Conservation (phyloP, 805 yeast genomes). For the Ogataea nakhonphanomensis region DNA sequence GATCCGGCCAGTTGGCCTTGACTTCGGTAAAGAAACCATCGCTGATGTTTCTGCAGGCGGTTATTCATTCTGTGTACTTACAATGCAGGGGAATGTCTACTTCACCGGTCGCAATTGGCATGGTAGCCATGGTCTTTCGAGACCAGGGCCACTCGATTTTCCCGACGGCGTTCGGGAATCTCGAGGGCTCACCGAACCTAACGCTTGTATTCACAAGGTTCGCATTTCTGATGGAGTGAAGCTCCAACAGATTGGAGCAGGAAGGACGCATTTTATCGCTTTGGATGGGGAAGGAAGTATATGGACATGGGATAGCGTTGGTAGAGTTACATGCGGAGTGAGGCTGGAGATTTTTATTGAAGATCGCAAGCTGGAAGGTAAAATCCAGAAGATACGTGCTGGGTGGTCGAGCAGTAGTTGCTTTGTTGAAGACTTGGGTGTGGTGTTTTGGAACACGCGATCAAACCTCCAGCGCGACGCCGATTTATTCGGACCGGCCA, state of each 20-base stretch:
- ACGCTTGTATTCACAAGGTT: conserved; percentile 13
- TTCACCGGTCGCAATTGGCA: conserved; percentile 46
- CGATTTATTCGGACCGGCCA: conserved; percentile 27
- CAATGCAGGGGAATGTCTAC: conserved; percentile 53
- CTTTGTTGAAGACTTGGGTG: conserved; percentile 46
- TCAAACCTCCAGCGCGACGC: conserved; percentile 21
- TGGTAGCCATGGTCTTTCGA: conserved; percentile 34
- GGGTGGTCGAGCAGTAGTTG: conserved; percentile 67
- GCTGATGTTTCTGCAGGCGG: conserved; percentile 62
- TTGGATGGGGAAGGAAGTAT: conserved; percentile 46
- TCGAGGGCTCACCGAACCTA: conserved; percentile 1
- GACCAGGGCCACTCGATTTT: conserved; percentile 37
- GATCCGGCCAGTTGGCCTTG: conserved; percentile 14
- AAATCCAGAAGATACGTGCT: conserved; percentile 47
- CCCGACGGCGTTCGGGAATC: neutral
- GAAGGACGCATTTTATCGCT: conserved; percentile 63
- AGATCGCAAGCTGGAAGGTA: conserved; percentile 4
- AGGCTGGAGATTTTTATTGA: conserved; percentile 37
- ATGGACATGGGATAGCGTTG: conserved; percentile 60
- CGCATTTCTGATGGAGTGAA: conserved; percentile 20
- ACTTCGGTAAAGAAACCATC: conserved; percentile 35
- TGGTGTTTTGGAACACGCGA: conserved; percentile 54
- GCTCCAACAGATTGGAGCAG: conserved; percentile 53
- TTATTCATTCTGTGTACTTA: conserved; percentile 55
- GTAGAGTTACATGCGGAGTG: conserved; percentile 40